Percentiles rank a stretch among this genome's conserved stretches.
Conservation (phyloP, 371 early-diverging fungal genomes). For the Mucor mucedo region DNA sequence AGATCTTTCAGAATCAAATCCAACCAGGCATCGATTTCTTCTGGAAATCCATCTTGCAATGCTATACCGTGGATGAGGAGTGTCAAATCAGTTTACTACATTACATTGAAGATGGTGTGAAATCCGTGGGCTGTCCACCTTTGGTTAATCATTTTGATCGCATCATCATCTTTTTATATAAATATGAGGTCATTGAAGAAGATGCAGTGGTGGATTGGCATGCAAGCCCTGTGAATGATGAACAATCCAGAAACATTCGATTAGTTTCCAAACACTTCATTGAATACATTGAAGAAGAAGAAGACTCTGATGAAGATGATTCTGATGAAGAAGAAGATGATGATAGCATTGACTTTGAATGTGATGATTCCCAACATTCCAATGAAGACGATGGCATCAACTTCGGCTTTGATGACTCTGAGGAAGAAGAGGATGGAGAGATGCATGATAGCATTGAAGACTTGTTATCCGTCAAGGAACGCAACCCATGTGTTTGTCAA, state of each 20-base stretch:
- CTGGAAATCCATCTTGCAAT: slow-evolving; percentile 49
- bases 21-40: slow-evolving; percentile 40
- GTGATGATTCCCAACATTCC: slow-evolving; percentile 4
- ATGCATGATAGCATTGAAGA: slow-evolving; percentile 17
- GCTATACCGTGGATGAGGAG: slow-evolving; percentile 35
- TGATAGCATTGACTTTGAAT: slow-evolving; percentile 22
- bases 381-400: slow-evolving; percentile 13
- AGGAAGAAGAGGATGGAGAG: slow-evolving; percentile 7
- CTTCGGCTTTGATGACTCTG: slow-evolving; percentile 26
- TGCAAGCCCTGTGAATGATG: slow-evolving; percentile 22
- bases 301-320: slow-evolving; percentile 16
- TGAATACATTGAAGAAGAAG: slow-evolving; percentile 27
- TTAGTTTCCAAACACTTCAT: slow-evolving; percentile 15
- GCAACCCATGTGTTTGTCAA: slow-evolving; percentile 24
- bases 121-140: background rate
- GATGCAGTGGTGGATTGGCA: slow-evolving; percentile 50
- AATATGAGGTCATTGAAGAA: slow-evolving; percentile 47
- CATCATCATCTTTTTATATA: slow-evolving; percentile 44
- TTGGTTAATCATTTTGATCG: slow-evolving; percentile 43
- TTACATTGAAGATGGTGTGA: slow-evolving; percentile 28
- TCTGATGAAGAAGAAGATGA: slow-evolving; percentile 21
- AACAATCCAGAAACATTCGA: slow-evolving; percentile 14
- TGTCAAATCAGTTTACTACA: slow-evolving; percentile 37
- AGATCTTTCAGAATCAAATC: slow-evolving; percentile 25
- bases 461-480: slow-evolving; percentile 9